Base-by-base conservation (phyloP, 306 rosid genomes). In the Albizia julibrissin region DNA sequence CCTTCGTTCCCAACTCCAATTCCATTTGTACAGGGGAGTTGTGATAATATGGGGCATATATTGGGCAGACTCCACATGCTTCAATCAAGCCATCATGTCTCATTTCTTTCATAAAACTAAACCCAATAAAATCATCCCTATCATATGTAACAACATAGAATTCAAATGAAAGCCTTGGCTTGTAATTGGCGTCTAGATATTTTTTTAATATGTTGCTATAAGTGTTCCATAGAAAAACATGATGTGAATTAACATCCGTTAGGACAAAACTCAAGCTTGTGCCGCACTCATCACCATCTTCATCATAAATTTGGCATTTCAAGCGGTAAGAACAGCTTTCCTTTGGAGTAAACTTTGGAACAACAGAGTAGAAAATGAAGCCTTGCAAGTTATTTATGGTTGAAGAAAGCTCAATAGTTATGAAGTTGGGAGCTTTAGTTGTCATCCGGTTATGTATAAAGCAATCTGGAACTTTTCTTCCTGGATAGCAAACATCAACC, bases 1-100 rank as follows among this genome's bases (percentile, higher is more conserved):
- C 11, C 22, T 40, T 13, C 9, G 13, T 2, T 21, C 31, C 29
- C 19, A 68, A 29, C 31, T 29, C 31, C 1, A 29, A 29, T 29
- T 70, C 71, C 26, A 40, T 56, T 15, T 11, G 43, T 11, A 12
- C 16, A 56, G 56, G 11, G n/a, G 42, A 56, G n/a, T 8, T 27
- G 31, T 42, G 65, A 70, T 27, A 56, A 26, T 79, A 26, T 3
- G 71, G 40, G 46, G 43, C 69, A 79, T 79, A 54, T 70, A 79
- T 79, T 56, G 71, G 83, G 26, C 58, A 70, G 11, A 70, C 83
- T 1, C 83, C 77, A 58, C 77, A 79, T n/a, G 44, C 71, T 58
- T 70, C 44, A 3, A 79, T 56, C 33, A 24, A 1, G 4, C 16
- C 33, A 59, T 22, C 66, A 59, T 29, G 1, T 29, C 2, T 29